These are phyloP conservation scores for Coemansia sp. DNA, from an alignment of 192 early-diverging fungal genomes.

Conservation along the genomic window DNA sequence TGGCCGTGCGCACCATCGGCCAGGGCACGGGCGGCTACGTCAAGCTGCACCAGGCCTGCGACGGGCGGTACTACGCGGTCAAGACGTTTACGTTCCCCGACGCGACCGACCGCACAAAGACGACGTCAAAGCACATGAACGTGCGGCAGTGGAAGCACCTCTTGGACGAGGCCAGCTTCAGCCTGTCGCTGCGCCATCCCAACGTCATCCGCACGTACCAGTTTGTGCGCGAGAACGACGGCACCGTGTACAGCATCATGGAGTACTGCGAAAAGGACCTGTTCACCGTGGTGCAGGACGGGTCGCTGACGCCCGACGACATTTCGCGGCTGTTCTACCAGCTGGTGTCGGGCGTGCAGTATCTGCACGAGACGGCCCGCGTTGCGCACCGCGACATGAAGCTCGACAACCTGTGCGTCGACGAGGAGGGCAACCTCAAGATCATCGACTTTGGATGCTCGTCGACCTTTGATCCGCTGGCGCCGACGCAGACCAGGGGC, in stretches of 20 bases:
- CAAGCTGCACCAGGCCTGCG: constrained; percentile 52
- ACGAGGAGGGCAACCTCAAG: constrained; percentile 69
- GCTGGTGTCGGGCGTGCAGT: constrained; percentile 67
- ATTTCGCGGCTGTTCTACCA: constrained; percentile 82
- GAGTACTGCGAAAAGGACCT: constrained; percentile 91
- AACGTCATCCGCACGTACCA: constrained; percentile 75
- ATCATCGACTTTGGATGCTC: constrained; percentile 91
- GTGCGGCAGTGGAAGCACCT: constrained; percentile 53
- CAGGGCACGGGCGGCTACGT: constrained; percentile 56
- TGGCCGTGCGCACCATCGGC: constrained; percentile 47
- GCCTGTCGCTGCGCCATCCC: constrained; percentile 64
- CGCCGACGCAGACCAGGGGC: constrained; percentile 69
- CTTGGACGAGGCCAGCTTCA: constrained; percentile 51
- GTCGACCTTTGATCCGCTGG: constrained; percentile 66
- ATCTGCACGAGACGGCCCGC: constrained; percentile 71
- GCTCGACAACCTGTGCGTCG: constrained; percentile 79
- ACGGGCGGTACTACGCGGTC: constrained; percentile 48
- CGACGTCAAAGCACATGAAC: constrained; percentile 36
- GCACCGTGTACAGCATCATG: constrained; percentile 72
- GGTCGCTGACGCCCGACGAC: constrained; percentile 66
- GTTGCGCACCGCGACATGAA: constrained; percentile 85
- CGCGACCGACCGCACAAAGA: constrained; percentile 30
- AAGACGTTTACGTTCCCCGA: constrained; percentile 53
- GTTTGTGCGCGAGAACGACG: constrained; percentile 65
- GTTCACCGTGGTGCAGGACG: constrained; percentile 74